phyloP scores from a whole-genome alignment of 805 yeast genomes.

The Kazachstania martiniae region DNA sequence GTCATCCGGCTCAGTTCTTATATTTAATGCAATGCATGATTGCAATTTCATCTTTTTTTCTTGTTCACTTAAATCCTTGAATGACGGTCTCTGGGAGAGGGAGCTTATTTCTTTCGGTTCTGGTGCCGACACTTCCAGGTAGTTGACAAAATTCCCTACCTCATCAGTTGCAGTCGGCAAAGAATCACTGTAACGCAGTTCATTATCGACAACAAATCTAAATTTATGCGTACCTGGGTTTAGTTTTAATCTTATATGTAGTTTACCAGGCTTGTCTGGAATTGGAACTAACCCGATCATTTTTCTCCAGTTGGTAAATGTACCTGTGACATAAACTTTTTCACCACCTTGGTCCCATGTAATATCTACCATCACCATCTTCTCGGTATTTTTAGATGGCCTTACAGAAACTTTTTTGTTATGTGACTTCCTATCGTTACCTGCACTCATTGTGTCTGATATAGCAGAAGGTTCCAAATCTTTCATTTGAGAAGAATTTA shows the following conservation, averaged over 20 bases:
- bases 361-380: slow-evolving; percentile 47
- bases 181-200: slow-evolving; percentile 73
- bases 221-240: slow-evolving; percentile 89
- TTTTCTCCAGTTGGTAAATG: slow-evolving; percentile 96
- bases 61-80: background rate
- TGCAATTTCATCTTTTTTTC: slow-evolving; percentile 25
- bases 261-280: slow-evolving; percentile 25
- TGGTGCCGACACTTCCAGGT: slow-evolving; percentile 55
- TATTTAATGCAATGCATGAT: slow-evolving; percentile 39
- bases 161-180: slow-evolving; percentile 93
- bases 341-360: slow-evolving; percentile 95
- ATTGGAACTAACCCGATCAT: slow-evolving; percentile 71
- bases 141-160: slow-evolving; percentile 89
- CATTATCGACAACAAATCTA: slow-evolving; percentile 88
- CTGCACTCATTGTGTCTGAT: no score
- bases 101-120: slow-evolving; percentile 5
- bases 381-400: no score
- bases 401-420: no score
- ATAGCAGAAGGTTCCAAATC: no score
- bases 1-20: slow-evolving; percentile 37
- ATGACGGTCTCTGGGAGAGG: slow-evolving; percentile 1
- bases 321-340: slow-evolving; percentile 91
- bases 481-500: no score
- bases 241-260: slow-evolving; percentile 58
- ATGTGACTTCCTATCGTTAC: no score